Evolutionary conservation across 768 basidiomycete species (phyloP).

Genomic region (Hydnomerulius pinastri): DNA sequence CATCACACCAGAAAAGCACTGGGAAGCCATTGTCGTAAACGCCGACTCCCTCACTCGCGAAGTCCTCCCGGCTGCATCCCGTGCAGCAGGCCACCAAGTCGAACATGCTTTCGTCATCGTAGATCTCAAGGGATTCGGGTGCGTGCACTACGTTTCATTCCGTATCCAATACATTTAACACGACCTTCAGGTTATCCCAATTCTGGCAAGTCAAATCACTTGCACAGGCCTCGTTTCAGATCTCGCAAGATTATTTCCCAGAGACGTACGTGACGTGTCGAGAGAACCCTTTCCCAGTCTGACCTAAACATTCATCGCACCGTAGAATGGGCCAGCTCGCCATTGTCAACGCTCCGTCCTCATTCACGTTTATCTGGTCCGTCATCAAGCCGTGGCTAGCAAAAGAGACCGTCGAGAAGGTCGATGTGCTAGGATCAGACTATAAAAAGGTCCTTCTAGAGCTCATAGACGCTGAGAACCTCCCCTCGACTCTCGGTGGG

Average conservation of each 20-base stretch:
- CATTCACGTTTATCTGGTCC: slow-evolving; percentile 74
- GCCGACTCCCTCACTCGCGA: slow-evolving; percentile 66
- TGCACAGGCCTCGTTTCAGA: slow-evolving; percentile 62
- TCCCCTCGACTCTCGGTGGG: slow-evolving; percentile 65
- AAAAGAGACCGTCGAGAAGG: slow-evolving; percentile 69
- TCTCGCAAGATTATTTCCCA: slow-evolving; percentile 79
- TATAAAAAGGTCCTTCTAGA: slow-evolving; percentile 58
- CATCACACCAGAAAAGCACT: slow-evolving; percentile 60
- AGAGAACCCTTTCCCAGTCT: neutral
- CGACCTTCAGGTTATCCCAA: slow-evolving; percentile 50
- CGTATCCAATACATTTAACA: neutral
- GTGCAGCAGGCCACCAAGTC: slow-evolving; percentile 52
- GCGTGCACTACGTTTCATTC: slow-evolving; percentile 17
- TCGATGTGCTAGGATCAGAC: slow-evolving; percentile 64
- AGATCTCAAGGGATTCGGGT: slow-evolving; percentile 74
- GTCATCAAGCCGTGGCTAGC: slow-evolving; percentile 72
- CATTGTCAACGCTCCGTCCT: slow-evolving; percentile 71
- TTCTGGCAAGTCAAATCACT: slow-evolving; percentile 79
- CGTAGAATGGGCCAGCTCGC: slow-evolving; percentile 70
- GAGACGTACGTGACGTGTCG: slow-evolving; percentile 56
- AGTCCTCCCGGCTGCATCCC: slow-evolving; percentile 63
- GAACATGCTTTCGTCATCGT: slow-evolving; percentile 62
- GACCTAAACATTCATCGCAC: neutral
- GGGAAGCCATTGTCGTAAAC: slow-evolving; percentile 65
- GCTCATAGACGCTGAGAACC: slow-evolving; percentile 61